Conservation (phyloP, 805 yeast species). For the Tetrapisispora fleetii region DNA sequence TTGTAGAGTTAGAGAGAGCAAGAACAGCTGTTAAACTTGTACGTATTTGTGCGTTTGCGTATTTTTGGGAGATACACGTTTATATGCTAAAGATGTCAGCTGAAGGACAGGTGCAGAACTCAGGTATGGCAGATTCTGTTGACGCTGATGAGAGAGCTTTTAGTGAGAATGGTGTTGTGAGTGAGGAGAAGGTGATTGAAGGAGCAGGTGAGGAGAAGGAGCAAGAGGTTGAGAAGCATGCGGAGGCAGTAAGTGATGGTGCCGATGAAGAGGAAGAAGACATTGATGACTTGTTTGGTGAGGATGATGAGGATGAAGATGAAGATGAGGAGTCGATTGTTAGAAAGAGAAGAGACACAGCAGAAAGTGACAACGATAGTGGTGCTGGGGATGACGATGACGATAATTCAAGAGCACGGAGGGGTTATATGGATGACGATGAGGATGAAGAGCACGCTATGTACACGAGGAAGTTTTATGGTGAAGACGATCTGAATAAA, state of each 20-base stretch:
- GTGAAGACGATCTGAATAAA: constrained; percentile 22
- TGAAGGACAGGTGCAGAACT: neutral
- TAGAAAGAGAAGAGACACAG: neutral
- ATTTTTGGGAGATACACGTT: too few species aligned
- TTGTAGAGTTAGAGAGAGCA: too few species aligned
- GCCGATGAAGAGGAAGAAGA: constrained; percentile 32
- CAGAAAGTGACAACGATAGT: constrained; percentile 15
- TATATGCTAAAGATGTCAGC: neutral
- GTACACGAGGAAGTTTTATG: constrained; percentile 29
- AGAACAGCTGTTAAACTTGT: too few species aligned
- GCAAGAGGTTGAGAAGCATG: constrained; percentile 3
- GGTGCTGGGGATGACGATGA: constrained; percentile 12
- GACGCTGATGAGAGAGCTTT: neutral
- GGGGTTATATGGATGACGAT: constrained; percentile 24
- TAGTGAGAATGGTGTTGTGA: neutral
- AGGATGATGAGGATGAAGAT: constrained; percentile 26
- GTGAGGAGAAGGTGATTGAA: neutral
- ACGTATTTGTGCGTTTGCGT: too few species aligned
- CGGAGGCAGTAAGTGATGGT: too few species aligned
- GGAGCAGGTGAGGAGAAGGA: neutral
- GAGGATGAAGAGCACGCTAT: constrained; percentile 30
- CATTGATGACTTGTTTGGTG: constrained; percentile 36
- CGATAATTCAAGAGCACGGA: constrained; percentile 15
- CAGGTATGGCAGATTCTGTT: neutral
- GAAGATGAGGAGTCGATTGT: constrained; percentile 12